Base-by-base conservation (phyloP, 2,329 filamentous ascomycete genomes). In the Fusarium bulbicola region DNA sequence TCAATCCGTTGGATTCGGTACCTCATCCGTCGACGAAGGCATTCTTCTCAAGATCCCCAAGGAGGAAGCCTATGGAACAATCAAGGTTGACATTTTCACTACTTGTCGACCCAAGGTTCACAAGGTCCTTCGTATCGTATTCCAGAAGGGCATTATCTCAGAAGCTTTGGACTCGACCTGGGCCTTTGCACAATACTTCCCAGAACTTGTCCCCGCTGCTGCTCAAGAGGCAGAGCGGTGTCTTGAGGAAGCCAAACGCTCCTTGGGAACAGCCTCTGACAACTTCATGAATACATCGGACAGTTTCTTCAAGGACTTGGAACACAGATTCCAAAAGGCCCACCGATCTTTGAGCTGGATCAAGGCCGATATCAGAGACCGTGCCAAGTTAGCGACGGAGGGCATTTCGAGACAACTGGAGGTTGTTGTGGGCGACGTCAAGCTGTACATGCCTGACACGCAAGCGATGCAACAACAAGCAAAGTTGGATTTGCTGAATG, bases 91-190 rank as follows among this genome's bases (percentile, higher is more conserved):
- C 5, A 85, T 92, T 40, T 83, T 86, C 61, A 90, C 90, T 2
- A 88, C 85, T 20, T 88, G 85, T 62, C 88, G 87, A 68, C 90
- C 90, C 30, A 88, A 86, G 78, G 84, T 91, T 70, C 88, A 88
- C 75, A 89, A 91, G 80, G 87, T 86, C 1, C 89, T 91, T 78
- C 85, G 86, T 43, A 81, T 92, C 36, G 86, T 91, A 77, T 90
- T 92, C 79, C 88, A 89, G 52, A 86, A 82, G 77, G 82, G 84
- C 28, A 79, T 84, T 21, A 78, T 88, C 46, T 82, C 81, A 18
- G 83, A 85, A 43, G 84, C 83, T 20, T 70, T 86, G 11, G 85
- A 86, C 62, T 82, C 81, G 13, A 84, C 85, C 26, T 83, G 82
- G 65, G 77, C 83, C 20, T 79, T 87, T 7, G 82, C 84, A 20